Evolutionary conservation across 2,329 filamentous ascomycete species (phyloP).

Genomic region (Furcasterigmium sp.): DNA sequence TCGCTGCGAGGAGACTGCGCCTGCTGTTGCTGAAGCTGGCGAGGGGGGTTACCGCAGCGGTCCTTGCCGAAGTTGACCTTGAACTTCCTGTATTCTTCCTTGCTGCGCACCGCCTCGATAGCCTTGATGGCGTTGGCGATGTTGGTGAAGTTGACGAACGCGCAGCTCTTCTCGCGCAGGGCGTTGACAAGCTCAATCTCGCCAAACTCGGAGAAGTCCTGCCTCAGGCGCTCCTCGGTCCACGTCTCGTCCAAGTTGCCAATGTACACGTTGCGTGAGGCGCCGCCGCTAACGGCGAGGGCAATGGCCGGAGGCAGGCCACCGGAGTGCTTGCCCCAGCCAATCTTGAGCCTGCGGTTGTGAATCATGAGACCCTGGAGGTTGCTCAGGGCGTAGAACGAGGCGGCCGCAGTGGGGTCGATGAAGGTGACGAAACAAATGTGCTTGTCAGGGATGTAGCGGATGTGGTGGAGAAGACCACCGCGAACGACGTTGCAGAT

Average conservation of each 20-base stretch:
- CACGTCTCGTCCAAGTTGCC: conserved; percentile 96
- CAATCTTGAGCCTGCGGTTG: conserved; percentile 95
- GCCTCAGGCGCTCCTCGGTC: conserved; percentile 90
- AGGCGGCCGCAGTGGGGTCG: conserved; percentile 93
- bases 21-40: conserved; percentile 69
- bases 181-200: conserved; percentile 98
- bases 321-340: conserved; percentile 98
- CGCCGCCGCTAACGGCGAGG: conserved; percentile 89
- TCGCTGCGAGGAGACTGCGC: conserved; percentile 56
- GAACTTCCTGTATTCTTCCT: conserved; percentile 96
- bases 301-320: conserved; percentile 94
- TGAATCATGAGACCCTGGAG: conserved; percentile 98
- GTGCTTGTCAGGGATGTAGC: conserved; percentile 99
- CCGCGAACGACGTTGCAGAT: conserved; percentile 98
- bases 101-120: conserved; percentile 89
- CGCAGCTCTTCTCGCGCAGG: conserved; percentile 96
- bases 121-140: conserved; percentile 99
- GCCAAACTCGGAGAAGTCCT: conserved; percentile 95
- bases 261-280: conserved; percentile 97
- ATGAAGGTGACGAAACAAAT: conserved; percentile 99
- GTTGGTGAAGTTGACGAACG: conserved; percentile 99
- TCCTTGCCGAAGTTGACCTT: conserved; percentile 99
- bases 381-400: conserved; percentile 96
- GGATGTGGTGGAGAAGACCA: conserved; percentile 92
- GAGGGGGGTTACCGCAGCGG: conserved; percentile 90